Conservation (phyloP, 1,284 basidiomycete species). For the Agaricales sp. region DNA sequence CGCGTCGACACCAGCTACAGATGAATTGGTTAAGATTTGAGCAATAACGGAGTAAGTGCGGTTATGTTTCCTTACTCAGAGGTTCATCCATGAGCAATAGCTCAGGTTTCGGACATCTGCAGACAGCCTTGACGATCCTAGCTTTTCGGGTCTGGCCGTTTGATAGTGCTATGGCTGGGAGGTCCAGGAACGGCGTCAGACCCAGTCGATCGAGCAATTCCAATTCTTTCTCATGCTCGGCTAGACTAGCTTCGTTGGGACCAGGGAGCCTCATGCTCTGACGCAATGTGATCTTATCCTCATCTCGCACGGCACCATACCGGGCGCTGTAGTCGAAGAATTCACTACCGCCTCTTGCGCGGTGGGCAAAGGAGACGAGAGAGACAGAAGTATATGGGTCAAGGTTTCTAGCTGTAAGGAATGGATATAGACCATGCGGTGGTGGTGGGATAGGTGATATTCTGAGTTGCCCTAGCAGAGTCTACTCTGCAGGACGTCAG, state of each 20-base stretch:
- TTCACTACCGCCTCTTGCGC: slow-evolving; percentile 48
- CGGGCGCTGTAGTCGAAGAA: slow-evolving; percentile 90
- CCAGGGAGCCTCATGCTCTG: slow-evolving; percentile 37
- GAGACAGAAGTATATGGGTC: slow-evolving; percentile 45
- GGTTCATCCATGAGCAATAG: slow-evolving; percentile 83
- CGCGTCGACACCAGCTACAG: slow-evolving; percentile 66
- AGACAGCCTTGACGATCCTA: slow-evolving; percentile 71
- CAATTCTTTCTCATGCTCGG: slow-evolving; percentile 20
- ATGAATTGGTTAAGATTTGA: slow-evolving; percentile 1
- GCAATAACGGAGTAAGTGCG: slow-evolving; percentile 10
- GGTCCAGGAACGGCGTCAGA: slow-evolving; percentile 55
- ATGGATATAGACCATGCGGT: slow-evolving; percentile 64
- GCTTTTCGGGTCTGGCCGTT: slow-evolving; percentile 91
- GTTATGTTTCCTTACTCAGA: slow-evolving; percentile 39
- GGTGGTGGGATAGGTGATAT: slow-evolving; percentile 51
- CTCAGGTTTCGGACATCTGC: slow-evolving; percentile 51
- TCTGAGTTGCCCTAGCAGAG: slow-evolving; percentile 58
- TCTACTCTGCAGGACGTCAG: slow-evolving; percentile 25
- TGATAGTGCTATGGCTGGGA: slow-evolving; percentile 76
- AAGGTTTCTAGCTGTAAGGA: slow-evolving; percentile 29
- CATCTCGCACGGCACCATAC: slow-evolving; percentile 80
- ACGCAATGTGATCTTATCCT: slow-evolving; percentile 64
- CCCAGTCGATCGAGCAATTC: slow-evolving; percentile 42
- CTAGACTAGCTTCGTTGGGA: slow-evolving; percentile 15
- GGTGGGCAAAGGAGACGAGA: slow-evolving; percentile 63